These are phyloP conservation scores for Nicotiana tomentosiformis DNA, from an alignment of 257 asterid species.

Conservation along the genomic window DNA sequence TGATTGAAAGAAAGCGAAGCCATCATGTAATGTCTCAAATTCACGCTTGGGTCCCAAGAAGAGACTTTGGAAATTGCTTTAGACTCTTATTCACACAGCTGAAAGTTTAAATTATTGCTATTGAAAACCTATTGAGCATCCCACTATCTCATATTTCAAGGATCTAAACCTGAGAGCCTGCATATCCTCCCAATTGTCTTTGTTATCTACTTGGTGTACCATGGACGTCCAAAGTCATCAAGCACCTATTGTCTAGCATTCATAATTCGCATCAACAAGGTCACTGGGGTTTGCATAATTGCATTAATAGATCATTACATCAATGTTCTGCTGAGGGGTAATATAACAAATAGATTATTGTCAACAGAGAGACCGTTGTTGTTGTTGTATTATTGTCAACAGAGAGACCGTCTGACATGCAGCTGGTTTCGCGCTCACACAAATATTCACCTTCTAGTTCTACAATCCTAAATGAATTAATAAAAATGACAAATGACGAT, in stretches of 20 bases:
- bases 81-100: not conserved
- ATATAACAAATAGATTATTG: not conserved
- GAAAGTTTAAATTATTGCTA: not conserved
- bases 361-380: not conserved
- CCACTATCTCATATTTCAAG: not conserved
- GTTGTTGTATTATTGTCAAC: not conserved
- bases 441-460: not conserved
- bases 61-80: not conserved
- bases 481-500: not conserved
- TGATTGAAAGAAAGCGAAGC: not conserved
- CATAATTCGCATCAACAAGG: not conserved
- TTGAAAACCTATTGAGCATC: constrained; percentile 2
- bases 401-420: not conserved
- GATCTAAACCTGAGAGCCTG: not conserved
- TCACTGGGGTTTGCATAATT: not conserved
- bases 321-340: not conserved
- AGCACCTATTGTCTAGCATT: not conserved
- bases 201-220: not conserved
- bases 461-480: not conserved
- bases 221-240: not conserved
- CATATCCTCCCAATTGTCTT: not conserved
- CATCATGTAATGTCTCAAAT: not conserved
- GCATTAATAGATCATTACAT: not conserved
- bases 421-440: not conserved
- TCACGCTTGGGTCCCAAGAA: not conserved